Base-by-base conservation (phyloP, 1,284 basidiomycete species). In the Leccinum olivaceoglutinosum region DNA sequence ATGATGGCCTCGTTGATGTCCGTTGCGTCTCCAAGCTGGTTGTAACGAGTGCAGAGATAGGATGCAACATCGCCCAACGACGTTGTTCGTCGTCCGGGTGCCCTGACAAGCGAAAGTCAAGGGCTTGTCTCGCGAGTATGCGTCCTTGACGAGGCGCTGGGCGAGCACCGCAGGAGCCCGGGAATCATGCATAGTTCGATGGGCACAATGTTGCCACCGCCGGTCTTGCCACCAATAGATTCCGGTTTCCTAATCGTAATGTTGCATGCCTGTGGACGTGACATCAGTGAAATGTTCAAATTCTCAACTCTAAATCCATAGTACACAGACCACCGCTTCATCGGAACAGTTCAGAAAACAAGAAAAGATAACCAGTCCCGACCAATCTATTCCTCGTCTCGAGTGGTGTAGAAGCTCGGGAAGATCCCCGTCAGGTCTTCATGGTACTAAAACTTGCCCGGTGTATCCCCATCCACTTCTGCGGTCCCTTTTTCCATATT, bases 131-230 rank as follows among this genome's bases (percentile, higher is more conserved):
- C 25, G 25, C 25, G 25, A 29, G 25, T 4, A 29, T 29, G 25
- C 25, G 25, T 29, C 25, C 25, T 29, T 29, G 25, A 29, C 25
- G 25, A 29, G 25, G 25, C 25, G 25, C 25, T 4, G 25, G 25
- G 25, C 25, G 25, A 29, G 25, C 25, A 29, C 25, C 25, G 25
- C 25, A 29, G 25, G 25, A 4, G 25, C 25, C 25, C 25, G 25
- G 25, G 25, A 29, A 82, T 63, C 1, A 60, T 36, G 62, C 81
- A 82, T 1, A 80, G 59, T 61, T 82, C 82, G 10, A 81, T 70
- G 0, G 81, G 82, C 10, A 81, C 66, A 25, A 81, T 65, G 34
- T 71, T 71, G 2, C 71, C 69, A 0, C 74, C 68, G 0, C 74
- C 75, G 32, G 78, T 46, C 51, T 67, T 64, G 16, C 81, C 68